A percentile compares a stretch with the other conserved stretches of the same genome.
phyloP scores from a whole-genome alignment of 2,329 filamentous ascomycete species.

The Claviceps purpurea region DNA sequence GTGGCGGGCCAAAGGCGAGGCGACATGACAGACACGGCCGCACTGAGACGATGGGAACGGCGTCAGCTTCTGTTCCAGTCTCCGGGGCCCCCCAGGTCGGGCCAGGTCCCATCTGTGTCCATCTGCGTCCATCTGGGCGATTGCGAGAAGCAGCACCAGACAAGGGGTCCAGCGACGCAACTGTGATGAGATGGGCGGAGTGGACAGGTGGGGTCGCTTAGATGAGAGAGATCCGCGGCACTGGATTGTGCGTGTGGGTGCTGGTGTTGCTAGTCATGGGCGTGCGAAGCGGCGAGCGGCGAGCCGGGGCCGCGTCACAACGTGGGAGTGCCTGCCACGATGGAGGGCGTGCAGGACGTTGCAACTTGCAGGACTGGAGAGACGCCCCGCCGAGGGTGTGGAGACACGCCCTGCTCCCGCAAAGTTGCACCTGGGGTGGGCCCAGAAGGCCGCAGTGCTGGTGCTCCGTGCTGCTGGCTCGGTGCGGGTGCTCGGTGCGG shows the following conservation, averaged over 20 bases:
- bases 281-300: conserved; percentile 3
- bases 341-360: conserved; percentile 3
- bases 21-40: neutral
- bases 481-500: too few relatives aligned
- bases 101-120: neutral
- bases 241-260: conserved; percentile 20
- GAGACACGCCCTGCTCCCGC: neutral
- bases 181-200: conserved; percentile 8
- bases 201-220: conserved; percentile 8
- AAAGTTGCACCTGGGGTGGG: neutral
- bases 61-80: neutral
- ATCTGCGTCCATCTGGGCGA: neutral
- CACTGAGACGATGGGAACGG: neutral
- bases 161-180: conserved; percentile 5
- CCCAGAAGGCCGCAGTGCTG: neutral
- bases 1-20: conserved; percentile 17
- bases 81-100: neutral
- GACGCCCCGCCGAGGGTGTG: neutral
- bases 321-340: conserved; percentile 7
- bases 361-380: too few relatives aligned
- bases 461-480: too few relatives aligned
- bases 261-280: conserved; percentile 11
- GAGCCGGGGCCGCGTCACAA: conserved; percentile 10
- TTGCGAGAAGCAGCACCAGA: neutral
- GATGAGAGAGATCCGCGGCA: conserved; percentile 18